Percentiles rank a stretch among this genome's conserved stretches.
Evolutionary conservation across 2,329 filamentous ascomycete species (phyloP).

Genomic region (Albifimbria verrucaria): DNA sequence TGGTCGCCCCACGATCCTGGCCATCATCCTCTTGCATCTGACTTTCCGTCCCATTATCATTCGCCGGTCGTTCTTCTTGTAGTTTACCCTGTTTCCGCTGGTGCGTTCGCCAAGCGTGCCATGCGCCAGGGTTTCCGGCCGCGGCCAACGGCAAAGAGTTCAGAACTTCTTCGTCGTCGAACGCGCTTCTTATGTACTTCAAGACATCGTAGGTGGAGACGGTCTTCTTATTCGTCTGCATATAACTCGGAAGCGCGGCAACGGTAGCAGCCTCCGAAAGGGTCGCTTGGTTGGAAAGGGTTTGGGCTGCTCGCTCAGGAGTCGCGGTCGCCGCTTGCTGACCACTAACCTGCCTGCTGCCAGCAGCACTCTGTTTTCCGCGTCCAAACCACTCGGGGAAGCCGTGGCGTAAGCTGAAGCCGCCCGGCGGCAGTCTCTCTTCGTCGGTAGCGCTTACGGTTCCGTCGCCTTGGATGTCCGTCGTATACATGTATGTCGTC

Average conservation of each 20-base stretch:
- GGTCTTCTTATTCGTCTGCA: constrained; percentile 37
- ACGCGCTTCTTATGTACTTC: constrained; percentile 76
- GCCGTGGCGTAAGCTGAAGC: constrained; percentile 85
- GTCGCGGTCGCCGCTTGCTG: constrained; percentile 27
- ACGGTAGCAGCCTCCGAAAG: constrained; percentile 21
- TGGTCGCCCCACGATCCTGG: background rate
- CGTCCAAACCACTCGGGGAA: constrained; percentile 88
- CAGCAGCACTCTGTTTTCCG: constrained; percentile 37
- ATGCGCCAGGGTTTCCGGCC: constrained; percentile 86
- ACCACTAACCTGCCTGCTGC: constrained; percentile 39
- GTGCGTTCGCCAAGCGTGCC: constrained; percentile 87
- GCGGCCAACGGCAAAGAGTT: constrained; percentile 77
- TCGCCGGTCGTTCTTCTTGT: constrained; percentile 2
- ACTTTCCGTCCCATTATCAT: constrained; percentile 7
- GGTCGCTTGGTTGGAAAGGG: background rate
- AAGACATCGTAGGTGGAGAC: constrained; percentile 66
- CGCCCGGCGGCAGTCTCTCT: constrained; percentile 79
- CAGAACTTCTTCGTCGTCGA: constrained; percentile 73
- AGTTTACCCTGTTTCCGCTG: constrained; percentile 37
- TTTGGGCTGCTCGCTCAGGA: constrained; percentile 16
- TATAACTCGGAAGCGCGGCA: constrained; percentile 31
- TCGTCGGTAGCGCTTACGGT: constrained; percentile 82
- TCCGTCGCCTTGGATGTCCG: constrained; percentile 69
- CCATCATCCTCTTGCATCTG: constrained; percentile 9
- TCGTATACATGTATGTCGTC: constrained; percentile 92